A percentile compares a stretch with the other conserved stretches of the same genome.
phyloP scores from a whole-genome alignment of 176 grass and related monocot genomes.

The Triticum monococcum region DNA sequence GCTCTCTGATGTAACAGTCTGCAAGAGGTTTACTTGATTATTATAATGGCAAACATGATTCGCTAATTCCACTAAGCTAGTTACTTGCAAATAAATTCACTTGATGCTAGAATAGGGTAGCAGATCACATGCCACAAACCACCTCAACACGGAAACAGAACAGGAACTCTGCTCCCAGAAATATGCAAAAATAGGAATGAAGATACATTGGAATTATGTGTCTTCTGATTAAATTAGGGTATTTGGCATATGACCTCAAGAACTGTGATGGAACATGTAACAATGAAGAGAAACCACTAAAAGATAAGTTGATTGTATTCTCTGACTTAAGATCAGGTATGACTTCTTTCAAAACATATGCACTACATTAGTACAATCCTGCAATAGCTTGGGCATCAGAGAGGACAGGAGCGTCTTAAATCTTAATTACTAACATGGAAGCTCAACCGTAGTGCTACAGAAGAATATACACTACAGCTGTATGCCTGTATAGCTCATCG shows the following conservation, averaged over 20 bases:
- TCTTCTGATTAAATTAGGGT: background rate
- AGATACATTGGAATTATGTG: background rate
- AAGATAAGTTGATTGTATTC: background rate
- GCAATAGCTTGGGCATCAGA: background rate
- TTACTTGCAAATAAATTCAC: background rate
- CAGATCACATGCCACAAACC: background rate
- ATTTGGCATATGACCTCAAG: background rate
- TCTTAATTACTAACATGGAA: background rate
- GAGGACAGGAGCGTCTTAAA: background rate
- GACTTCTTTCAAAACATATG: background rate
- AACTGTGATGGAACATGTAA: background rate
- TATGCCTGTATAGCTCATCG: background rate
- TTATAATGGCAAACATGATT: background rate
- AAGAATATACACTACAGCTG: background rate
- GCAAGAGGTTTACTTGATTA: slow-evolving; percentile 20
- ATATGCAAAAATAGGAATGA: background rate
- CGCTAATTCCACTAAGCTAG: background rate
- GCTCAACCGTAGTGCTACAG: background rate
- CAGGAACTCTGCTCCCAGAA: background rate
- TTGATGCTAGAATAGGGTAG: background rate
- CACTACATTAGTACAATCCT: background rate
- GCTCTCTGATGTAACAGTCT: slow-evolving; percentile 80
- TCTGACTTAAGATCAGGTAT: background rate
- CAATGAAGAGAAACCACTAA: background rate
- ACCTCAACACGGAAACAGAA: background rate